Evolutionary conservation across 495 filamentous ascomycete species (phyloP).

Genomic region (Glonium stellatum): DNA sequence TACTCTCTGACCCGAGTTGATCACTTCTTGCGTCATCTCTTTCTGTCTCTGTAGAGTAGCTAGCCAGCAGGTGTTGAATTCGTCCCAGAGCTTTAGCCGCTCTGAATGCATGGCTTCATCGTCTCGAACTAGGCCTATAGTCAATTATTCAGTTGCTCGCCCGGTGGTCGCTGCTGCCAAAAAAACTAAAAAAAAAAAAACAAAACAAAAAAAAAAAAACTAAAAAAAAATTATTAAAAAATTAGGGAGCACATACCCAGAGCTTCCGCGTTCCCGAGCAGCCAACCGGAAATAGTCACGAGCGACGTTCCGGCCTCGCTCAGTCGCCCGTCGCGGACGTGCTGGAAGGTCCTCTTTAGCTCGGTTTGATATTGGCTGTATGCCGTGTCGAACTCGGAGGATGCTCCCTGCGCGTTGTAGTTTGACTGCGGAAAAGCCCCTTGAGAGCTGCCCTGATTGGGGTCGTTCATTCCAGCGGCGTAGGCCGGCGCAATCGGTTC

Average conservation of each 20-base stretch:
- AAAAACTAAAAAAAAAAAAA: too few relatives aligned
- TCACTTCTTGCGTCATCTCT: conserved; percentile 56
- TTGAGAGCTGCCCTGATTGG: conserved; percentile 37
- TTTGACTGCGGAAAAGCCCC: conserved; percentile 17
- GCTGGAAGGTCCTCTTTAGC: conserved; percentile 66
- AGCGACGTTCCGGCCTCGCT: conserved; percentile 65
- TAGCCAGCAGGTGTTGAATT: conserved; percentile 95
- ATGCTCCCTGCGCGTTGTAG: conserved; percentile 31
- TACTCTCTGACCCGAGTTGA: conserved; percentile 53
- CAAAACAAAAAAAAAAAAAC: too few relatives aligned
- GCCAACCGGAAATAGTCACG: conserved; percentile 74
- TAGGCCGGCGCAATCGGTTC: conserved; percentile 47
- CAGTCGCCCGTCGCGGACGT: conserved; percentile 65
- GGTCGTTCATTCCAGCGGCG: conserved; percentile 48
- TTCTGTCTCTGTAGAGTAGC: conserved; percentile 79
- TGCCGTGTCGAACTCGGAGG: conserved; percentile 50
- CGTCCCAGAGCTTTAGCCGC: conserved; percentile 77
- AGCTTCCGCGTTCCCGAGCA: conserved; percentile 71
- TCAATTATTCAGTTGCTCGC: conserved; percentile 29
- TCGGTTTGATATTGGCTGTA: conserved; percentile 67
- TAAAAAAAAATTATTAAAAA: too few relatives aligned
- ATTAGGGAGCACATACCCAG: conserved; percentile 64
- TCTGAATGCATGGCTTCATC: conserved; percentile 62
- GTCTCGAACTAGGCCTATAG: conserved; percentile 63
- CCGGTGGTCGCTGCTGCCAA: too few relatives aligned